Conservation (phyloP, 176 grass and related monocot genomes). For the Cenchrus americanus region DNA sequence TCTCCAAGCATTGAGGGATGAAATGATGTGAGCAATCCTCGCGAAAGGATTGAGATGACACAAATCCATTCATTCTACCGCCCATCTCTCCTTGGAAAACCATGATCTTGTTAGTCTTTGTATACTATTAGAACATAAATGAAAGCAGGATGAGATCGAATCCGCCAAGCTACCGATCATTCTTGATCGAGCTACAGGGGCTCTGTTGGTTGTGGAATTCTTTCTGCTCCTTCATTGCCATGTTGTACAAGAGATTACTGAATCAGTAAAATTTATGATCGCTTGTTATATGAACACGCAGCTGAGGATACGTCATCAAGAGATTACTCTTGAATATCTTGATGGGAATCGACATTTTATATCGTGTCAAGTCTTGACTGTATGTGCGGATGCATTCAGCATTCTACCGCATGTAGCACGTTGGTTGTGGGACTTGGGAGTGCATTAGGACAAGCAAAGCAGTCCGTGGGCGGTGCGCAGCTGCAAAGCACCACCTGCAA, state of each 20-base stretch:
- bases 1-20: conserved; percentile 86
- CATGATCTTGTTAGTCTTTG: conserved; percentile 44
- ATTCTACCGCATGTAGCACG: no score
- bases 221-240: conserved; percentile 10
- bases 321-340: no score
- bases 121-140: conserved; percentile 43
- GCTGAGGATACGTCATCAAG: no score
- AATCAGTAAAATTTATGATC: conserved; percentile 6
- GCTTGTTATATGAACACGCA: no score
- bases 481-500: no score
- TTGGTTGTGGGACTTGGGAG: no score
- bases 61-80: conserved; percentile 91
- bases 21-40: conserved; percentile 90
- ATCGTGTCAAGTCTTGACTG: no score
- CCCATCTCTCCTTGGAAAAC: conserved; percentile 79
- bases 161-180: conserved; percentile 21
- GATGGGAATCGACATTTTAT: no score
- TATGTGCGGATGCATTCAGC: no score
- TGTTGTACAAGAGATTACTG: conserved; percentile 14
- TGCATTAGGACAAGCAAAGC: no score
- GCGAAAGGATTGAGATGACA: conserved; percentile 93
- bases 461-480: no score
- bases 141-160: neutral
- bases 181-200: conserved; percentile 1
- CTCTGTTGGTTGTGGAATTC: neutral